phyloP scores from a whole-genome alignment of 2,329 filamentous ascomycete species.

The Trichoderma simmonsii region DNA sequence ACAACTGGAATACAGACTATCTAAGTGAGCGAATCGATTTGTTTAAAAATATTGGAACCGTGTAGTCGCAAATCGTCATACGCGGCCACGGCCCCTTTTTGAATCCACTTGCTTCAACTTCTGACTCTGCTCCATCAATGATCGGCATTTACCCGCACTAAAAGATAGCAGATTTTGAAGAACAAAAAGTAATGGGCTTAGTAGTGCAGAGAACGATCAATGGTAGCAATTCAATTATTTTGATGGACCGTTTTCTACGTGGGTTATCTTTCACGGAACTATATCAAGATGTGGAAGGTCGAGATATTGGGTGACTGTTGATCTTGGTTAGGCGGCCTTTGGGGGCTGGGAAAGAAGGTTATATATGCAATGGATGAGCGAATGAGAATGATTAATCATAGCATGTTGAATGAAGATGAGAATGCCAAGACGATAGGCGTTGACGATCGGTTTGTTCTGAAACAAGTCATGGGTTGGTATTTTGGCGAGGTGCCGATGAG shows the following conservation, averaged over 20 bases:
- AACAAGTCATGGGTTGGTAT: background rate
- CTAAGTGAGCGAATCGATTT: background rate
- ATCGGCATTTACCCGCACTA: background rate
- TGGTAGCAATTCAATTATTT: background rate
- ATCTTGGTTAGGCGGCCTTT: background rate
- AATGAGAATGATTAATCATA: background rate
- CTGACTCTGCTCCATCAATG: background rate
- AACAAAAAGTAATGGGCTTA: background rate
- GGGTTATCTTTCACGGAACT: background rate
- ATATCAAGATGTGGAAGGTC: background rate
- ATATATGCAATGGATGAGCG: background rate
- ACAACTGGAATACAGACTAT: background rate
- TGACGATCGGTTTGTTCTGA: background rate
- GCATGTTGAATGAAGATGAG: background rate
- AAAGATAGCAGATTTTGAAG: background rate
- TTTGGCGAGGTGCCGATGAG: background rate
- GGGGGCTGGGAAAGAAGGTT: background rate
- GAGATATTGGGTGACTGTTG: background rate
- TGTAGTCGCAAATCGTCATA: background rate
- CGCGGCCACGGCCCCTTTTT: constrained; percentile 1
- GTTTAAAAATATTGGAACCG: background rate
- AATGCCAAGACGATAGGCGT: background rate
- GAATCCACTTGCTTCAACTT: background rate
- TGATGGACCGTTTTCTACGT: background rate
- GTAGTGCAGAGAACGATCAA: too few species aligned